A percentile compares a stretch with the other conserved stretches of the same genome.
Conservation (phyloP, 2,329 filamentous ascomycete genomes). For the Rhynchosporium graminicola region DNA sequence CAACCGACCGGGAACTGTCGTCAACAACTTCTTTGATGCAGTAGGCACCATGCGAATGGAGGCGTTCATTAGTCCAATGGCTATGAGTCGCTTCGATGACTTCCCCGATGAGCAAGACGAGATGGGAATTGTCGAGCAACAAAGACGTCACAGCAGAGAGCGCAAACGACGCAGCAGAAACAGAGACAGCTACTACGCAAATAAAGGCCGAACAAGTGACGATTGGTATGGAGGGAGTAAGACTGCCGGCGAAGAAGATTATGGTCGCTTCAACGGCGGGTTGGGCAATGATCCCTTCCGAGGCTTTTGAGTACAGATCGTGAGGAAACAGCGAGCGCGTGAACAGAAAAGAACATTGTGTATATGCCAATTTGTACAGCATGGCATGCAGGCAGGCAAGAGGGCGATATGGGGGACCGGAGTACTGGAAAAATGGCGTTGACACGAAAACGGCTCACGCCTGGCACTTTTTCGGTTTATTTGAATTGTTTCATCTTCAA, state of each 20-base stretch:
- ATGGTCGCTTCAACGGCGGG: constrained; percentile 38
- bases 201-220: constrained; percentile 45
- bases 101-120: constrained; percentile 40
- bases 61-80: constrained; percentile 78
- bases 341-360: background rate
- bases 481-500: background rate
- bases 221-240: constrained; percentile 51
- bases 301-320: constrained; percentile 50
- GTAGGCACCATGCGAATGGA: constrained; percentile 96
- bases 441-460: constrained; percentile 11
- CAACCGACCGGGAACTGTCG: constrained; percentile 36
- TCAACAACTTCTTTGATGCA: constrained; percentile 71
- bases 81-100: constrained; percentile 40
- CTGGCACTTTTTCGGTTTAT: constrained; percentile 1
- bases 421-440: constrained; percentile 1
- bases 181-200: constrained; percentile 37
- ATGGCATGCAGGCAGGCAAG: background rate
- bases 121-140: constrained; percentile 35
- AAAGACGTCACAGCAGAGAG: constrained; percentile 36
- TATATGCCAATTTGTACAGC: constrained; percentile 6
- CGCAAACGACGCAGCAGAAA: constrained; percentile 35
- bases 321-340: background rate
- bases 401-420: background rate
- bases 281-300: constrained; percentile 62
- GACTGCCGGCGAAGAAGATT: constrained; percentile 56